Evolutionary conservation across 192 early-diverging fungal species (phyloP).

Genomic region (Rhizophagus prolifer): DNA sequence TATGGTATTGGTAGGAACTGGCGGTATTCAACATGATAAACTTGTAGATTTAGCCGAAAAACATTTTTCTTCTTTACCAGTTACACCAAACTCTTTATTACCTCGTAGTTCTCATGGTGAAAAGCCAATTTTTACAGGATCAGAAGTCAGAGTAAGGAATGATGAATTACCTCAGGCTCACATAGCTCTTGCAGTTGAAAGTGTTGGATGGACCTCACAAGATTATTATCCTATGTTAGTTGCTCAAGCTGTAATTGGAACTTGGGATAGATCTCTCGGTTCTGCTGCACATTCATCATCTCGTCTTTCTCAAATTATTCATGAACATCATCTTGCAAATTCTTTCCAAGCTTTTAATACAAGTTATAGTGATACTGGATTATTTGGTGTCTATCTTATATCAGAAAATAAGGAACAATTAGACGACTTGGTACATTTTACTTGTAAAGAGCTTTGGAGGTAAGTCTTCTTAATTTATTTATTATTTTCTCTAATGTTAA

Average conservation of each 20-base stretch:
- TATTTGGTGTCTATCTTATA: conserved; percentile 94
- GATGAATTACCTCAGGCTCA: conserved; percentile 89
- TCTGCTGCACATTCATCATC: conserved; percentile 85
- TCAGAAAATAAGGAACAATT: conserved; percentile 79
- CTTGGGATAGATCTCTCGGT: conserved; percentile 95
- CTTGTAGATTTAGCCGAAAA: conserved; percentile 90
- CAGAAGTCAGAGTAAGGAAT: conserved; percentile 86
- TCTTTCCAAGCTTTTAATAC: conserved; percentile 99
- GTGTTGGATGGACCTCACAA: conserved; percentile 90
- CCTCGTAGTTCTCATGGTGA: conserved; percentile 47
- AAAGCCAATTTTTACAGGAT: conserved; percentile 83
- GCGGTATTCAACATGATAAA: conserved; percentile 91
- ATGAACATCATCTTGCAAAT: conserved; percentile 87
- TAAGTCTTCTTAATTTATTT: neutral
- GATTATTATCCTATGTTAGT: conserved; percentile 97
- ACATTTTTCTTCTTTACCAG: conserved; percentile 83
- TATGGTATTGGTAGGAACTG: conserved; percentile 94
- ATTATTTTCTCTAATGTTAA: too few species aligned
- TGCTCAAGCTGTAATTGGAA: conserved; percentile 92
- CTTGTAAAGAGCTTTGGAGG: conserved; percentile 81
- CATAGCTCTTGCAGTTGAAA: conserved; percentile 97
- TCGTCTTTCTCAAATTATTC: conserved; percentile 78
- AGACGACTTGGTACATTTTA: conserved; percentile 85
- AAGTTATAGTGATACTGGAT: conserved; percentile 95
- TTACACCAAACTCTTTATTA: conserved; percentile 45